Base-by-base conservation (phyloP, 495 filamentous ascomycete genomes). In the Chaetomidium leptoderma region DNA sequence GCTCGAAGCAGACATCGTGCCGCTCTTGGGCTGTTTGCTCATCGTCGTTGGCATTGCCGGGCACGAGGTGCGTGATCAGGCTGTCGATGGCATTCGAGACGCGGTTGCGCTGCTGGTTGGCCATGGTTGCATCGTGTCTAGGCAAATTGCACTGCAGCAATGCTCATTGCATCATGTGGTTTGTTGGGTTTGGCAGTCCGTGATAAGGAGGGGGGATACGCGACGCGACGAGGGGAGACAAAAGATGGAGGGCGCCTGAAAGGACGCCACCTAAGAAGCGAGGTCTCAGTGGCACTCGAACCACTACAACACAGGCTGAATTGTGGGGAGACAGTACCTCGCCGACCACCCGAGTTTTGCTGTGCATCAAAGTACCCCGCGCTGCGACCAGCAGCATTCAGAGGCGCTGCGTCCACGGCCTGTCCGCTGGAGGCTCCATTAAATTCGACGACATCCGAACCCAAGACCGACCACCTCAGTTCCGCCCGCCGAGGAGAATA, bases 61-160 rank as follows among this genome's bases (percentile, higher is more conserved):
- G 78, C 52, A 82, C 67, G 51, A 85, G 62, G 36, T 79, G 77
- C 30, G 73, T 71, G 57, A 85, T 79, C 68, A 85, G 73, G 62
- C 76, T 78, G 68, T 82, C 76, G 69, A 85, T 76, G 53, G 81
- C 81, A 53, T 70, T 77, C 45, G 72, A 71, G 59, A 81, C 69
- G 63, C 78, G 72, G 58, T 76, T 72, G 60, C 59, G 70, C 58
- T 70, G 70, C 54, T 74, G 65, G 46, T 67, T 65, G 64, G 75
- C 66, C 75, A 77, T 78, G 60, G 62, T 65, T 65, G 47, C 47
- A 47, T 47, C 29, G 17, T 36, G 47, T 2, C 11, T 4, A 7
- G 4, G 19, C 29, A 13, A 11, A 9, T n/a, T 33, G 16, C 9
- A 26, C 27, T 32, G 51, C 39, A 24, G 39, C 17, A 33, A 50